A percentile compares a stretch with the other conserved stretches of the same genome.
Conservation (phyloP, 352 stramenopile genomes). For the Phytophthora citrophthora region DNA sequence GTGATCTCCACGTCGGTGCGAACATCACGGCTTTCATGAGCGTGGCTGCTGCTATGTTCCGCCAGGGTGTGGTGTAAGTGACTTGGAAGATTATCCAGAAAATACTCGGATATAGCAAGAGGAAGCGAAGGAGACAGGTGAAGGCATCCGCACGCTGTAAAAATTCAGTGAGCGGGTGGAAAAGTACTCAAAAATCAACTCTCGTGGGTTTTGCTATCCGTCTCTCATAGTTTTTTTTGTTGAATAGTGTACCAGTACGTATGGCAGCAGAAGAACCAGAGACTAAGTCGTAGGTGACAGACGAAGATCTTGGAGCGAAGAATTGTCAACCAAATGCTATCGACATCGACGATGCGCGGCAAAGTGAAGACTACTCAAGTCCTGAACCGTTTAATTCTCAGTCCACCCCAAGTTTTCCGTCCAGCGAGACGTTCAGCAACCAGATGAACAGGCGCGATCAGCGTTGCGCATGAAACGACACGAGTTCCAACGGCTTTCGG, state of each 20-base stretch:
- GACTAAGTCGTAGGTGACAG: background rate
- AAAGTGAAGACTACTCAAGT: conserved; percentile 9
- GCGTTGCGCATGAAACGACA: conserved; percentile 41
- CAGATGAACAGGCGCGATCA: conserved; percentile 14
- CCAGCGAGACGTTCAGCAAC: conserved; percentile 13
- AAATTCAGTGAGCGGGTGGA: conserved; percentile 4
- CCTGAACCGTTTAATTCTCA: conserved; percentile 9
- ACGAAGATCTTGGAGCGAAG: background rate
- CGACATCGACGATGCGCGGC: background rate
- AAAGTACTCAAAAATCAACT: conserved; percentile 31
- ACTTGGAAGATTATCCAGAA: conserved; percentile 4
- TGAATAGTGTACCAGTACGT: conserved; percentile 1
- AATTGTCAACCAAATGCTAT: background rate
- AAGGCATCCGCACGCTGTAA: conserved; percentile 4
- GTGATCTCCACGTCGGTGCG: conserved; percentile 88
- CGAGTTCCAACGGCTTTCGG: conserved; percentile 20
- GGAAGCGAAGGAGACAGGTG: conserved; percentile 1
- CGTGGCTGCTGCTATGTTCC: conserved; percentile 97
- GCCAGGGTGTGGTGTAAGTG: conserved; percentile 95
- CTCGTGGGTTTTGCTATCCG: conserved; percentile 22
- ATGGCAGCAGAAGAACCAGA: conserved; percentile 9
- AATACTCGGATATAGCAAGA: conserved; percentile 13
- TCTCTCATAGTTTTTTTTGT: conserved; percentile 8
- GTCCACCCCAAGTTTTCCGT: conserved; percentile 11
- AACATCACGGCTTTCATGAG: conserved; percentile 98